These are phyloP conservation scores for Aphanomyces cochlioides DNA, from an alignment of 352 stramenopile genomes.

Conservation along the genomic window DNA sequence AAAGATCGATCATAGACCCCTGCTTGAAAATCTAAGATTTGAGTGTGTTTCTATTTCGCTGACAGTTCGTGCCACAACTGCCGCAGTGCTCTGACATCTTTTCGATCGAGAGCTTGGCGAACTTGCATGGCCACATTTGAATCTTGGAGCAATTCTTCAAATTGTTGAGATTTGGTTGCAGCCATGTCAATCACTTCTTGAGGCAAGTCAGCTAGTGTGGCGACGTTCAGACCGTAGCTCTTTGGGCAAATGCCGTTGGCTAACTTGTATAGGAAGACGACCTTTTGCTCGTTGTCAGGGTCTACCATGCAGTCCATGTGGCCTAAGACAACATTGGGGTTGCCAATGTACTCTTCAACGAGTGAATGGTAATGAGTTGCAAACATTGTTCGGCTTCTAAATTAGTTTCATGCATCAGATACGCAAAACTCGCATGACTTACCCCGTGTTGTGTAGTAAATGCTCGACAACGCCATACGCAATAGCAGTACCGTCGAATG, in stretches of 20 bases:
- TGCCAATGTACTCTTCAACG: constrained; percentile 72
- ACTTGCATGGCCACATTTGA: neutral
- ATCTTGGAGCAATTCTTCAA: constrained; percentile 71
- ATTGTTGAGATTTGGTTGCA: constrained; percentile 87
- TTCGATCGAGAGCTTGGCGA: neutral
- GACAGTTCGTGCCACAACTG: neutral
- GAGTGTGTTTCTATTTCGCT: no score
- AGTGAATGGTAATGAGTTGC: constrained; percentile 98
- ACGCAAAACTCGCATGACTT: neutral
- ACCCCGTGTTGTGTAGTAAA: constrained; percentile 58
- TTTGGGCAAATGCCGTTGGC: constrained; percentile 95
- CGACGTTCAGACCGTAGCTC: constrained; percentile 99
- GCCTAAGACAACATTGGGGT: constrained; percentile 54
- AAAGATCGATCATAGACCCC: no score
- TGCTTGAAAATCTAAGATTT: no score
- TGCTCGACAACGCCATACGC: constrained; percentile 96
- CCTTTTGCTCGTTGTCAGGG: constrained; percentile 83
- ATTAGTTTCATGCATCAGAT: constrained; percentile 34
- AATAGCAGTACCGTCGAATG: constrained; percentile 98
- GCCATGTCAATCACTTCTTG: constrained; percentile 92
- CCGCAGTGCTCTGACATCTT: neutral
- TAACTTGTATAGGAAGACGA: constrained; percentile 99
- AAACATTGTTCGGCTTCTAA: constrained; percentile 95
- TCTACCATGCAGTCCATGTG: constrained; percentile 85
- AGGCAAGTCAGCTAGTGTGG: constrained; percentile 95